Evolutionary conservation across 176 grass and related monocot genomes (phyloP).

Genomic region (Zizania latifolia): DNA sequence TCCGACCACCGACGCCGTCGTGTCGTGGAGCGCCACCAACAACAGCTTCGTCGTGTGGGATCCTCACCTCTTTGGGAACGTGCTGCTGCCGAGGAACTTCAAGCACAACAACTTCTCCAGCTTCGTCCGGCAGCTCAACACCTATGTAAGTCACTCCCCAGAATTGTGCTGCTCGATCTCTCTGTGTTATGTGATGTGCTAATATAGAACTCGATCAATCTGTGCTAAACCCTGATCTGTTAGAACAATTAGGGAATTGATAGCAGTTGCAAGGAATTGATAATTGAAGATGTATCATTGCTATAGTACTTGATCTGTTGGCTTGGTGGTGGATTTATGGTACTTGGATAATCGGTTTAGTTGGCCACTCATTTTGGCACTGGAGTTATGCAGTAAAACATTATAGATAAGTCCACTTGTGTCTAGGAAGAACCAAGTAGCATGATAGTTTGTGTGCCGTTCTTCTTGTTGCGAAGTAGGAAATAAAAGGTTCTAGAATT

Average conservation of each 20-base stretch:
- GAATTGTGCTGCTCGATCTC: not conserved
- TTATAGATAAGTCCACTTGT: not conserved
- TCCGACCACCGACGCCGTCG: constrained; percentile 45
- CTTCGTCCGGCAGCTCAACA: constrained; percentile 96
- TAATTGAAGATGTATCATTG: not conserved
- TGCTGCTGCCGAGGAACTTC: constrained; percentile 77
- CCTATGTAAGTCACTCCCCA: constrained; percentile 58
- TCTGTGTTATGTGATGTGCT: not conserved
- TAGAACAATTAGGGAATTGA: not conserved
- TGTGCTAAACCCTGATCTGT: not conserved
- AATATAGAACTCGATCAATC: not conserved
- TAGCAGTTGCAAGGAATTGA: not conserved
- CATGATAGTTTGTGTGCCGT: not conserved
- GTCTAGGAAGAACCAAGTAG: not conserved
- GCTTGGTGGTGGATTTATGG: not conserved
- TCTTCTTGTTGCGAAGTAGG: not conserved
- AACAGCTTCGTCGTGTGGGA: constrained; percentile 95
- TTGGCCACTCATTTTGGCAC: not conserved
- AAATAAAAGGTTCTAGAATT: not conserved
- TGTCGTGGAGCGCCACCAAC: constrained; percentile 59
- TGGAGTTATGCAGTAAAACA: not conserved
- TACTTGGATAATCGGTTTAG: not conserved
- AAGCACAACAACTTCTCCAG: constrained; percentile 99
- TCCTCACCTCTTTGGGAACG: constrained; percentile 60
- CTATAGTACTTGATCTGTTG: not conserved